phyloP scores from a whole-genome alignment of 768 basidiomycete species.

The Tulasnella sp. region DNA sequence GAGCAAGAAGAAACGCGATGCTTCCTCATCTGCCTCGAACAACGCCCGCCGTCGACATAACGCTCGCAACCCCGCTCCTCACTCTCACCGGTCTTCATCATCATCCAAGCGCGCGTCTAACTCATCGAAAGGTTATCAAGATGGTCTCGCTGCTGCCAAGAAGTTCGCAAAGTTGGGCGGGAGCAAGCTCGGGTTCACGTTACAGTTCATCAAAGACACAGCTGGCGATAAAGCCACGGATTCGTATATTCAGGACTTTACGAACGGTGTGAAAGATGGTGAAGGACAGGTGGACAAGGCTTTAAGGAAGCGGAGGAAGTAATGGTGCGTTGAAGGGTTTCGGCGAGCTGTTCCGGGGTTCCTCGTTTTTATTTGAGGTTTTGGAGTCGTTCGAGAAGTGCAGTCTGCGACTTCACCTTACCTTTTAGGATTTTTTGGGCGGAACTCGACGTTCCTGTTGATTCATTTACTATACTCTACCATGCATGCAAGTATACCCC shows the following conservation, averaged over 20 bases:
- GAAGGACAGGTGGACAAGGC: conserved; percentile 30
- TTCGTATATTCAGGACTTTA: conserved; percentile 42
- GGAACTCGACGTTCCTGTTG: not conserved
- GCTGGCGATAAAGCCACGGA: conserved; percentile 35
- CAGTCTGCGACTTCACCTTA: not conserved
- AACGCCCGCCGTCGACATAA: conserved; percentile 11
- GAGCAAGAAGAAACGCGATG: not conserved
- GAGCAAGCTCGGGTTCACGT: conserved; percentile 52
- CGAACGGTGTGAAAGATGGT: conserved; percentile 42
- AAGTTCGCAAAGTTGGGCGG: conserved; percentile 44
- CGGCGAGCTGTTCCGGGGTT: not conserved
- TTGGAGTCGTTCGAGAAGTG: not conserved
- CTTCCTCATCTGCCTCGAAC: not conserved
- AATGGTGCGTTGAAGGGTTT: not conserved
- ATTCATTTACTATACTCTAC: not conserved
- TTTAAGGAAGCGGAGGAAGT: conserved; percentile 14
- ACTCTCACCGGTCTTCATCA: not conserved
- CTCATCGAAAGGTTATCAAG: conserved; percentile 35
- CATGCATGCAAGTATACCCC: not conserved
- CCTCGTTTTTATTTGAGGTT: not conserved
- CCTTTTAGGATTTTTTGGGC: not conserved
- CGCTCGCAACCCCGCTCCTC: not conserved
- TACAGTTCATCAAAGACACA: conserved; percentile 38
- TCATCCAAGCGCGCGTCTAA: not conserved
- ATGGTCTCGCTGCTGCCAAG: conserved; percentile 51